Evolutionary conservation across 208 protist genomes (phyloP), one percentile per base, ranked within the genome.

Genomic region (Plasmodiophora brassicae): DNA sequence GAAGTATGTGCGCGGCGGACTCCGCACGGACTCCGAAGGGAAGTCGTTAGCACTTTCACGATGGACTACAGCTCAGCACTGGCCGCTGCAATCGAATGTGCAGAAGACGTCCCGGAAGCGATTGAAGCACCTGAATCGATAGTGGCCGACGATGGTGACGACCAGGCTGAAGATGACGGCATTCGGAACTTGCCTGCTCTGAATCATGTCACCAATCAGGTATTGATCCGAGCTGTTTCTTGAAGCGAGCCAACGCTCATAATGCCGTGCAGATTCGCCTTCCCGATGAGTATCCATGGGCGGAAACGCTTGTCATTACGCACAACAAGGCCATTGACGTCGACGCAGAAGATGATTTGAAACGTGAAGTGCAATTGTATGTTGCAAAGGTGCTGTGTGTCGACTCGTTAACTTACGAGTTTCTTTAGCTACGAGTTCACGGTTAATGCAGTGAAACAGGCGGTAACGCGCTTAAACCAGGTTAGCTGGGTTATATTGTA

Each of bases 331-430:
- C 5, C 32, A 32, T 78, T 38, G 5, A 5, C 41, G 65, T 78
- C 5, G 20, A 5, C 5, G 14, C 65, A n/a, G 65, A 78, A 44
- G n/a, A 78, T 38, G 65, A 78, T 78, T 38, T 78, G 14, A 38
- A 5, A 14, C 65, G 65, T 78, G 65, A 78, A 78, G 65, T 78
- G 14, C 32, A 78, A 78, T 78, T 78, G 65, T 78, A 78, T 38
- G 25, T 28, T 28, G 14, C 50, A 25, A 57, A 57, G 14, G 50
- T 25, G 20, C 20, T 25, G 25, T 57, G 14, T 25, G 25, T 57
- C 25, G 14, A 25, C 14, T 57, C 50, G 20, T 14, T 57, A 57
- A 28, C 50, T 57, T 14, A 57, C 50, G 20, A 78, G 5, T 8
- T 38, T 32, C 5, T 44, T 78, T 32, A 78, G 65, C 41, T 78